Evolutionary conservation across 2,329 filamentous ascomycete genomes (phyloP), one percentile per base, ranked within the genome.

Genomic region (Hymenoscyphus linearis): DNA sequence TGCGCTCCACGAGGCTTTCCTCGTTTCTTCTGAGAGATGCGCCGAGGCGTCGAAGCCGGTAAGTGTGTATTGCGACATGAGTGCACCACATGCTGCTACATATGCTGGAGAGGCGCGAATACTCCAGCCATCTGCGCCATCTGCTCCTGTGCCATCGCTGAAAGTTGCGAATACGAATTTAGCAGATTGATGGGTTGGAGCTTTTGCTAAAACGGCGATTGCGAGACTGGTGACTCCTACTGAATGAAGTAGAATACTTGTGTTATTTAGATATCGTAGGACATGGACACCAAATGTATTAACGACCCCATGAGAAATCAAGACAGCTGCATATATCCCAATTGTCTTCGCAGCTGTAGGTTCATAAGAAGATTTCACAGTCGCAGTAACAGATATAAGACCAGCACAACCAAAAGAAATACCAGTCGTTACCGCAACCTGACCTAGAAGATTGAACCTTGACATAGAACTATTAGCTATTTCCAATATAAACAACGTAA

Each of bases 291-390:
- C 82, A 65, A 85, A 84, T 0, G 80, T 82, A 69, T 85, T 85
- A 66, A 84, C 74, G 1, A 82, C 68, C 16, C 76, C 82, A 66
- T 85, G 82, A 3, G 79, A 81, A 36, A 81, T 64, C 3, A 85
- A 76, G 4, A 85, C 73, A 5, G 82, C 83, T 5, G 81, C 82
- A 64, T 85, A 84, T 62, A 85, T 85, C n/a, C 81, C 82, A 56
- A 85, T 78, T 2, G 80, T 83, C 63, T 77, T 77, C 14, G 67
- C 73, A 0, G 82, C 74, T 0, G 78, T 79, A 0, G 80, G 71
- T 22, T 66, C 67, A 60, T 78, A 80, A 36, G 69, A 68, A 14
- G 71, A 75, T 61, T 78, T 78, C 16, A 80, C 73, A 4, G 75
- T 76, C 25, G 78, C 78, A 10, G 77, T 72, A 2, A 75, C 78